These are phyloP conservation scores for Exophiala alcalophila DNA, from an alignment of 2,329 filamentous ascomycete species.

Conservation along the genomic window DNA sequence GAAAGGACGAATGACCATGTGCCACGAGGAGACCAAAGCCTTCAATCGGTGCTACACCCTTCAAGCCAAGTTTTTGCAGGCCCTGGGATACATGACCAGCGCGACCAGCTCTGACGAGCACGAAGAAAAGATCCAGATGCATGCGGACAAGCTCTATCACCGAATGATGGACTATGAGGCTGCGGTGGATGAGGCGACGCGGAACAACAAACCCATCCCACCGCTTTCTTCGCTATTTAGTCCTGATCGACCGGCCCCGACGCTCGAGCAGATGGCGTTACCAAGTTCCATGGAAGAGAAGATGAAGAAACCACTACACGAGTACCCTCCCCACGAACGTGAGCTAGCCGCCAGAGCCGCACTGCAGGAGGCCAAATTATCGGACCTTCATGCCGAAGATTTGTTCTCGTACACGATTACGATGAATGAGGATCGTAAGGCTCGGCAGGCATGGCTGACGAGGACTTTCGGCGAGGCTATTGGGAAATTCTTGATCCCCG, in stretches of 20 bases:
- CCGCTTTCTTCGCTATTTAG: slow-evolving; percentile 46
- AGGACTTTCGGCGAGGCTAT: slow-evolving; percentile 29
- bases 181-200: slow-evolving; percentile 60
- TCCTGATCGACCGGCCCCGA: slow-evolving; percentile 34
- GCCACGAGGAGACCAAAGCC: slow-evolving; percentile 68
- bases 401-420: slow-evolving; percentile 27
- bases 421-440: slow-evolving; percentile 29
- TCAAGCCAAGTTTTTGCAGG: slow-evolving; percentile 86
- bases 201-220: slow-evolving; percentile 43
- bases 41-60: slow-evolving; percentile 87
- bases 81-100: slow-evolving; percentile 67
- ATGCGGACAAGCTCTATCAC: slow-evolving; percentile 86
- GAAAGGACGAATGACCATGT: slow-evolving; percentile 64
- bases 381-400: slow-evolving; percentile 28
- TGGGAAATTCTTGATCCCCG: slow-evolving; percentile 31
- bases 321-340: slow-evolving; percentile 47
- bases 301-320: slow-evolving; percentile 37
- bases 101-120: slow-evolving; percentile 65
- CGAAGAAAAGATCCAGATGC: slow-evolving; percentile 91
- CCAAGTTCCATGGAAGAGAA: slow-evolving; percentile 25
- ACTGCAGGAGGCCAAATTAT: slow-evolving; percentile 29
- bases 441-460: slow-evolving; percentile 27
- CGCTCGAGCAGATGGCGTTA: slow-evolving; percentile 34
- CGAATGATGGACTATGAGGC: slow-evolving; percentile 80
- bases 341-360: slow-evolving; percentile 40